Evolutionary conservation across 2,329 filamentous ascomycete genomes (phyloP).

Genomic region (Oidium heveae): DNA sequence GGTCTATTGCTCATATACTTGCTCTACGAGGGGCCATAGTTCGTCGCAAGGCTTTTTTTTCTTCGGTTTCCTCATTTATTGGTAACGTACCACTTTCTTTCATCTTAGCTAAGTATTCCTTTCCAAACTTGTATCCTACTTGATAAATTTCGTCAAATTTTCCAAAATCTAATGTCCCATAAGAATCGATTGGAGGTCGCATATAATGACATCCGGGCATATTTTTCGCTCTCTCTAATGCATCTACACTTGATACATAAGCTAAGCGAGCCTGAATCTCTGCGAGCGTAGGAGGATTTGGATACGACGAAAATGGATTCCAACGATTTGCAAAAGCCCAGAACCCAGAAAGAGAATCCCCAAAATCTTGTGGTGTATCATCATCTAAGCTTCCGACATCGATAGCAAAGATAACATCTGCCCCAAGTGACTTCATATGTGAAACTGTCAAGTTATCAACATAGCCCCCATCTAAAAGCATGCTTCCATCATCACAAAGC

Average conservation of each 20-base stretch:
- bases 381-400: constrained; percentile 88
- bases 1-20: constrained; percentile 30
- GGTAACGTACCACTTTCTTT: constrained; percentile 54
- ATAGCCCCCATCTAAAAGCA: constrained; percentile 91
- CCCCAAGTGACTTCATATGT: constrained; percentile 87
- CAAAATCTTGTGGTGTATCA: constrained; percentile 72
- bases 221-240: constrained; percentile 75
- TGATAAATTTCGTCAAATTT: constrained; percentile 96
- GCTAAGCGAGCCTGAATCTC: constrained; percentile 90
- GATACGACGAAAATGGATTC: constrained; percentile 76
- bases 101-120: constrained; percentile 52
- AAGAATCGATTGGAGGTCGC: constrained; percentile 79
- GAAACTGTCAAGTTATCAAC: constrained; percentile 91
- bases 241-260: constrained; percentile 86
- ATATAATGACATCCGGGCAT: constrained; percentile 87
- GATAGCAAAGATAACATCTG: constrained; percentile 82
- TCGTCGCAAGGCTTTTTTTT: constrained; percentile 49
- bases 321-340: constrained; percentile 91
- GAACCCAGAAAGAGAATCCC: constrained; percentile 79
- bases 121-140: constrained; percentile 67
- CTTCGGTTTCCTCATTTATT: constrained; percentile 44
- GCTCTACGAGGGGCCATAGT: constrained; percentile 60
- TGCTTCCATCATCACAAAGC: constrained; percentile 85
- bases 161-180: constrained; percentile 84
- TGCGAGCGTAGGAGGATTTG: constrained; percentile 81